These are phyloP conservation scores for Evansstolkia leycettana DNA, from an alignment of 495 filamentous ascomycete genomes.

Conservation along the genomic window DNA sequence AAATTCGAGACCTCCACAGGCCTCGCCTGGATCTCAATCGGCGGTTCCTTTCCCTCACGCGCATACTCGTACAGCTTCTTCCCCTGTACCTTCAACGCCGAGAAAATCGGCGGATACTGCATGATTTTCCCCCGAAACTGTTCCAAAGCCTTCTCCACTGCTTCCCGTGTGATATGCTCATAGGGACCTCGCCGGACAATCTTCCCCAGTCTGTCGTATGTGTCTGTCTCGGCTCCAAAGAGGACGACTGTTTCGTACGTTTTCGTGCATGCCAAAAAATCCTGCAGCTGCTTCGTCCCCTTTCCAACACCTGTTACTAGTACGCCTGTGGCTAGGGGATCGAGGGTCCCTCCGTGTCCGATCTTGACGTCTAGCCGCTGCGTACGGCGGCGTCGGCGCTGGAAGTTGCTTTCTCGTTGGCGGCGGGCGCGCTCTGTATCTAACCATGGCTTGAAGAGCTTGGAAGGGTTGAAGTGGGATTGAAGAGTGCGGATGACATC, in stretches of 20 bases:
- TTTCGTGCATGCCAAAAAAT: constrained; percentile 81
- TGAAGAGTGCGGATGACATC: constrained; percentile 80
- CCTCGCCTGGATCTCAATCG: constrained; percentile 68
- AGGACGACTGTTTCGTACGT: constrained; percentile 79
- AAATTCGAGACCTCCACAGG: constrained; percentile 64
- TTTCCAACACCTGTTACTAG: constrained; percentile 77
- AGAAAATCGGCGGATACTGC: constrained; percentile 87
- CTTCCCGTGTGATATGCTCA: constrained; percentile 63
- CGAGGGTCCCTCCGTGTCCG: constrained; percentile 91
- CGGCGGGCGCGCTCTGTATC: constrained; percentile 40
- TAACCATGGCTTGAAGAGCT: constrained; percentile 63
- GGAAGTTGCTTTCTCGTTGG: constrained; percentile 37
- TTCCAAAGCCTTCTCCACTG: constrained; percentile 63
- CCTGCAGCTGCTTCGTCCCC: constrained; percentile 69
- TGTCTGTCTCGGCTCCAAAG: constrained; percentile 88
- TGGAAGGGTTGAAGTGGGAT: constrained; percentile 66
- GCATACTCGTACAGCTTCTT: constrained; percentile 96
- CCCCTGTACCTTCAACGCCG: constrained; percentile 80
- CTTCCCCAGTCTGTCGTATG: constrained; percentile 77
- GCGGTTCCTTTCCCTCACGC: constrained; percentile 70
- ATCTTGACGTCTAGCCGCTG: constrained; percentile 67
- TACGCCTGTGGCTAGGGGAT: constrained; percentile 88
- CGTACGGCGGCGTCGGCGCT: constrained; percentile 43
- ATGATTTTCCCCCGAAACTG: constrained; percentile 75
- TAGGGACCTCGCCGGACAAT: constrained; percentile 60